Evolutionary conservation across 495 filamentous ascomycete genomes (phyloP), one percentile per base, ranked within the genome.

Genomic region (Daldinia grandis): DNA sequence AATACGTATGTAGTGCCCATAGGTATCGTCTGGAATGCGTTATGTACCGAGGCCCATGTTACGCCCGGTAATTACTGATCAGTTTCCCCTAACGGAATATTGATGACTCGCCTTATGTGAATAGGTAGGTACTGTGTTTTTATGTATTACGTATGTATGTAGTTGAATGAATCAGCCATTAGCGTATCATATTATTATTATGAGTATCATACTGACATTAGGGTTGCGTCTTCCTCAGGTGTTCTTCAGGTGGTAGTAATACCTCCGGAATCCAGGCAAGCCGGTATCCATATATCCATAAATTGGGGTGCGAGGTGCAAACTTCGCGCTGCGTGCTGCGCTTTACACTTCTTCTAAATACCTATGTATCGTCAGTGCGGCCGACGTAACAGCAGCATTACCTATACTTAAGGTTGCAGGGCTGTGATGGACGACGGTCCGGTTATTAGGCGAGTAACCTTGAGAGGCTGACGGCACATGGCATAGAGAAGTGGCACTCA

Each of bases 391-490:
- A 56, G 42, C 42, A 27, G n/a, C 64, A 67, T 55, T 49, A 44
- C 31, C 12, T 55, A 27, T n/a, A n/a, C n/a, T 9, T 57, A 50
- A 27, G 58, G 64, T 66, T 71, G 30, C 58, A 63, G 38, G 69
- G 59, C 51, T 49, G 58, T 56, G 59, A 37, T 44, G 44, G 64
- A 59, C 60, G 65, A 68, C 70, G 61, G 61, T 27, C 65, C 58
- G 62, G 56, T 14, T 47, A 44, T 62, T 51, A 64, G 63, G 38
- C 58, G 69, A 71, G 63, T 71, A 60, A 64, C 61, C 57, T 65
- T 42, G 57, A 59, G 61, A 62, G 70, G 70, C 65, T 73, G 61
- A 73, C 65, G 59, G 65, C 70, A 73, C 70, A 73, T 73, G 70
- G 70, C 70, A 56, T 24, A 12, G 9, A 10, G 17, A 72, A 72